Conservation (phyloP, 371 early-diverging fungal species). For the Mortierella sp. region DNA sequence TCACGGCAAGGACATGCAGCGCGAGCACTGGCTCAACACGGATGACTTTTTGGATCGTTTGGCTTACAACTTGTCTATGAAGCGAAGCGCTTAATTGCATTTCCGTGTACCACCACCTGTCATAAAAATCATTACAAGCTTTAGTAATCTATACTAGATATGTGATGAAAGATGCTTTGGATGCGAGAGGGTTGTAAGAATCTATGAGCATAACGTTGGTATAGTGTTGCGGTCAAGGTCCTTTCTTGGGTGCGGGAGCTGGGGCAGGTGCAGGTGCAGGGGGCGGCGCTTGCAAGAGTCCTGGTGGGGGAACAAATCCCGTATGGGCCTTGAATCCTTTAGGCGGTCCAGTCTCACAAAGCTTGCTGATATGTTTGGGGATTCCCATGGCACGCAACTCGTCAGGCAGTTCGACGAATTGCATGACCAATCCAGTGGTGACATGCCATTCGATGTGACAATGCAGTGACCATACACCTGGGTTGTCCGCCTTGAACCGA, state of each 20-base stretch:
- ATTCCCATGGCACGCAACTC: conserved; percentile 50
- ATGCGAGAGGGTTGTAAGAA: too few species aligned
- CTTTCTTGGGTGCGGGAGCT: background rate
- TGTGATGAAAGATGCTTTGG: too few species aligned
- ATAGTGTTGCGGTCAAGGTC: too few species aligned
- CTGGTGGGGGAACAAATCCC: conserved; percentile 25
- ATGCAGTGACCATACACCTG: conserved; percentile 63
- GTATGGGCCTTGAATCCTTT: conserved; percentile 33
- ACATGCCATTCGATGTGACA: conserved; percentile 58
- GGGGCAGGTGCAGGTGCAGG: conserved; percentile 4
- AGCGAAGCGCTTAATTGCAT: conserved; percentile 17
- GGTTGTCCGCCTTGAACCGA: conserved; percentile 66
- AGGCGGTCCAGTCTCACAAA: conserved; percentile 39
- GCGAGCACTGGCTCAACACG: conserved; percentile 81
- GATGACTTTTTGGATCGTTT: conserved; percentile 80
- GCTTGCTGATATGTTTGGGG: conserved; percentile 25
- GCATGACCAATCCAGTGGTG: conserved; percentile 47
- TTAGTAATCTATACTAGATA: too few species aligned
- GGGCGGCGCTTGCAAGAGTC: background rate
- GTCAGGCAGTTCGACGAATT: conserved; percentile 47
- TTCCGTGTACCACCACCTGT: too few species aligned
- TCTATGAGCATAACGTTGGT: too few species aligned
- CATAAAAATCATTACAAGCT: too few species aligned
- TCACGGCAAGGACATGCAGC: conserved; percentile 78
- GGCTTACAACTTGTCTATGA: conserved; percentile 69